phyloP scores from a whole-genome alignment of 345 rosid species.

The Aurinia saxatilis region DNA sequence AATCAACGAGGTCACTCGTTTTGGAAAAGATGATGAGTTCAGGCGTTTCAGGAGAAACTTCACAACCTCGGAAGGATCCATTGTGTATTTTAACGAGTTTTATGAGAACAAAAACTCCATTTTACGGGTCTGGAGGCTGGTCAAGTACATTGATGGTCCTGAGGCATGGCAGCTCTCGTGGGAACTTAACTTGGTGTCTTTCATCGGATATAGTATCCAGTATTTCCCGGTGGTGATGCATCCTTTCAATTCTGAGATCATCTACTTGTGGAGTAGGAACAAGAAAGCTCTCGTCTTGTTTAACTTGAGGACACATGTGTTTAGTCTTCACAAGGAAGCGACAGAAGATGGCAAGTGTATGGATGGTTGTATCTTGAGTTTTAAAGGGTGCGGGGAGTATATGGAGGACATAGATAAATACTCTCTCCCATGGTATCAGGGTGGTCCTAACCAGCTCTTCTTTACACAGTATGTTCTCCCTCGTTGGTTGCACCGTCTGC shows the following conservation, averaged over 20 bases:
- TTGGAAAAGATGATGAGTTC: background rate
- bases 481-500: slow-evolving; percentile 14
- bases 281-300: no score
- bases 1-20: no score
- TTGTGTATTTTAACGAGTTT: slow-evolving; percentile 13
- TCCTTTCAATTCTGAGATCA: slow-evolving; percentile 9
- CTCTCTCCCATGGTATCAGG: background rate
- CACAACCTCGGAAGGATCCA: slow-evolving; percentile 1
- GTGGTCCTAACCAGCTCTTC: background rate
- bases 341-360: background rate
- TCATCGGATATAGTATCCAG: background rate
- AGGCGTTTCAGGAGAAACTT: background rate
- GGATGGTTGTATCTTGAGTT: slow-evolving; percentile 16
- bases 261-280: slow-evolving; percentile 14
- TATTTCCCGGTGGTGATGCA: slow-evolving; percentile 16
- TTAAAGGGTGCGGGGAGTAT: background rate
- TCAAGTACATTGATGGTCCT: background rate
- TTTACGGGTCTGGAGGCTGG: slow-evolving; percentile 19
- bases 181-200: background rate
- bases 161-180: slow-evolving; percentile 15
- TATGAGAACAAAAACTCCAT: background rate
- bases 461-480: slow-evolving; percentile 17
- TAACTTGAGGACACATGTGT: no score
- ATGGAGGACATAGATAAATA: background rate
- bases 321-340: background rate